Conservation (phyloP, 225 moss, liverwort and hornwort species). For the Climacium dendroides region DNA sequence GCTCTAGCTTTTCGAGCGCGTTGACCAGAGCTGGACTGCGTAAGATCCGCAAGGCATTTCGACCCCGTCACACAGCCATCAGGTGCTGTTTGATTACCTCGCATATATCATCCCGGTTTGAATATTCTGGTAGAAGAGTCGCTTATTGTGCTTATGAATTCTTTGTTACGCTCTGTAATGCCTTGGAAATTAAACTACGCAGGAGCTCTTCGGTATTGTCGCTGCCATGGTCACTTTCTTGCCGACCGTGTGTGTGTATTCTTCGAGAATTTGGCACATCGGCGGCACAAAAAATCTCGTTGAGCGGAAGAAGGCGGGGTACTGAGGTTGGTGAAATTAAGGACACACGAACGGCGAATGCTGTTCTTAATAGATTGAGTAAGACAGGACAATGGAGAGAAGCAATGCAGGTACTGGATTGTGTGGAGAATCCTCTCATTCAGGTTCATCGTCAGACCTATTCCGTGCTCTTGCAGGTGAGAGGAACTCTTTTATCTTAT, state of each 20-base stretch:
- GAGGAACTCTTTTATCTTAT: neutral
- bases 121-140: neutral
- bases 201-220: neutral
- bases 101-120: neutral
- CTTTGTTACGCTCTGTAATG: neutral
- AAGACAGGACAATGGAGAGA: slow-evolving; percentile 27
- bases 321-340: slow-evolving; percentile 2
- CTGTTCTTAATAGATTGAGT: slow-evolving; percentile 9
- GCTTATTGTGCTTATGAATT: neutral
- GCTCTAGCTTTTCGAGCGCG: neutral
- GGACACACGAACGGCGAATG: slow-evolving; percentile 15
- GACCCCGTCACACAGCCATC: neutral
- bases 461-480: slow-evolving; percentile 40
- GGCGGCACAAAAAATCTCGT: neutral
- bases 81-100: neutral
- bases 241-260: neutral
- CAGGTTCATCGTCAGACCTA: slow-evolving; percentile 19
- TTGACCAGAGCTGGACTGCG: neutral
- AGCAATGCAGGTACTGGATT: slow-evolving; percentile 27
- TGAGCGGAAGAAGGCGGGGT: neutral
- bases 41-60: neutral
- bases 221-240: neutral
- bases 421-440: neutral
- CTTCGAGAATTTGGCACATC: neutral
- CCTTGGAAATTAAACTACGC: neutral